A percentile compares a stretch with the other conserved stretches of the same genome.
phyloP scores from a whole-genome alignment of 202 grass and related monocot genomes.

The Zoysia matrella region DNA sequence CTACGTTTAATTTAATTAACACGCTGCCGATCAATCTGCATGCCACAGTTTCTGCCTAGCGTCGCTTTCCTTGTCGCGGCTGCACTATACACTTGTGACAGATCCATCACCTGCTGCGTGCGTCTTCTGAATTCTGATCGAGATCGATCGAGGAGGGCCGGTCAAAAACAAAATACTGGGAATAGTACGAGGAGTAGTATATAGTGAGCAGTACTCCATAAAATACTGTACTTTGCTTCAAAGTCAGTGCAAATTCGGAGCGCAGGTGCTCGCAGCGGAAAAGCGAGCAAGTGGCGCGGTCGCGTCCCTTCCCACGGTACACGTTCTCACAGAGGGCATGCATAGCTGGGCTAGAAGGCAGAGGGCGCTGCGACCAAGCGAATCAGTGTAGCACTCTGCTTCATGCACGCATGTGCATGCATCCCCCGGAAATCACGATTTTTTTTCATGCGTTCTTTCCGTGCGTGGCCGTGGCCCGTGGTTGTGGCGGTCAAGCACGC shows the following conservation, averaged over 20 bases:
- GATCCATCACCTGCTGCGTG: no score
- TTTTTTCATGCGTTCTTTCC: background rate
- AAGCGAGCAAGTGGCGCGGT: constrained; percentile 7
- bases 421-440: constrained; percentile 44
- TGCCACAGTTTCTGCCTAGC: no score
- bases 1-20: no score
- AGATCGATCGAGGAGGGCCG: background rate
- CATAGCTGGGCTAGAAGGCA: background rate
- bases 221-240: constrained; percentile 2
- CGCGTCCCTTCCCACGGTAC: constrained; percentile 9
- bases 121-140: no score
- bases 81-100: no score
- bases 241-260: constrained; percentile 32
- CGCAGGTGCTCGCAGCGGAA: background rate
- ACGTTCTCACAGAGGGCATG: background rate
- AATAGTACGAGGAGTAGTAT: background rate
- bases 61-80: no score
- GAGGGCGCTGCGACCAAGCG: constrained; percentile 25
- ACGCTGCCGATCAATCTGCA: no score
- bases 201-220: no score
- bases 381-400: background rate
- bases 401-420: no score
- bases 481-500: constrained; percentile 31
- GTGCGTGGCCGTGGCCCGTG: background rate
- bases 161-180: background rate